These are phyloP conservation scores for Hanseniaspora mollemarum DNA, from an alignment of 805 yeast species.

Conservation along the genomic window DNA sequence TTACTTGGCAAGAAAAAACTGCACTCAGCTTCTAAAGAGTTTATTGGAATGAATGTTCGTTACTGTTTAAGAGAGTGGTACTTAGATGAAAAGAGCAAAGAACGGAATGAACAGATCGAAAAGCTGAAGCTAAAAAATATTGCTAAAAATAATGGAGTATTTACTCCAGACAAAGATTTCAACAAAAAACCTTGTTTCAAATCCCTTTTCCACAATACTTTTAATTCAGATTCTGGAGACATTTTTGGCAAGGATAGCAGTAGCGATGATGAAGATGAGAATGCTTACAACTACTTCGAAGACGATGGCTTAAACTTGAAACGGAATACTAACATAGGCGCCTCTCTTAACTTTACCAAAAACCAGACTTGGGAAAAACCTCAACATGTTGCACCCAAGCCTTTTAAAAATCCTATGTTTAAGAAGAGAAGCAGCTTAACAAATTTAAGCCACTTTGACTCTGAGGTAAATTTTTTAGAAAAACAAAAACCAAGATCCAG, in stretches of 20 bases:
- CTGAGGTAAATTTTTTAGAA: neutral
- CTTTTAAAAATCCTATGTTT: neutral
- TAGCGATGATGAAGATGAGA: neutral
- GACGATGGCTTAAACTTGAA: slow-evolving; percentile 12
- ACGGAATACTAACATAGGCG: neutral
- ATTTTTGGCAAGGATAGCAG: neutral
- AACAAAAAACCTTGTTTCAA: neutral
- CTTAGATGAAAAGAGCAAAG: slow-evolving; percentile 8
- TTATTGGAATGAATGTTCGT: slow-evolving; percentile 3
- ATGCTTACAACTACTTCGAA: slow-evolving; percentile 1
- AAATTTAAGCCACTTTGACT: neutral
- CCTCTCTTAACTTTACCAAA: neutral
- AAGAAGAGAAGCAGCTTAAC: neutral
- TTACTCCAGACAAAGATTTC: neutral
- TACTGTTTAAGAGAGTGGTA: slow-evolving; percentile 12
- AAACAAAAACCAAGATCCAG: neutral
- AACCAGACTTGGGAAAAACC: neutral
- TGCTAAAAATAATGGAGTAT: neutral
- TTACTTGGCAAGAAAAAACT: neutral
- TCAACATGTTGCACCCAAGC: neutral
- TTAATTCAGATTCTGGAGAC: no score
- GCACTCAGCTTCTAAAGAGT: neutral
- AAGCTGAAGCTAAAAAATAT: slow-evolving; percentile 1
- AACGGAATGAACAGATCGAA: slow-evolving; percentile 5
- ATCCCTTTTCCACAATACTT: no score